phyloP scores from a whole-genome alignment of 164 flowering plant species.

The Santalum album region DNA sequence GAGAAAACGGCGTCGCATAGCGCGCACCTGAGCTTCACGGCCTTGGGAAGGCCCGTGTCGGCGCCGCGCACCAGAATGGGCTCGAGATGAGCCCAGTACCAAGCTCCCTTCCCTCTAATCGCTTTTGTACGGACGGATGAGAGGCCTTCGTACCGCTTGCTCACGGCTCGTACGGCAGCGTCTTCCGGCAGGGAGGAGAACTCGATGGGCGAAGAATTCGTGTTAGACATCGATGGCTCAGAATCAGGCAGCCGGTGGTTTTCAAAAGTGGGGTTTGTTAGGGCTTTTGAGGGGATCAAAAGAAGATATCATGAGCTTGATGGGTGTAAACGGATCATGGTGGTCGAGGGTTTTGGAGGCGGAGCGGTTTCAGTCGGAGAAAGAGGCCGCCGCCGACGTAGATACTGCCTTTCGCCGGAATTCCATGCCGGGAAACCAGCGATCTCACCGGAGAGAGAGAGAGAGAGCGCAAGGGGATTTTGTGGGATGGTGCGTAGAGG shows the following conservation, averaged over 20 bases:
- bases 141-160: constrained; percentile 49
- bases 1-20: constrained; percentile 45
- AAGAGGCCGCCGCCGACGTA: neutral
- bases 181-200: constrained; percentile 12
- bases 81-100: constrained; percentile 58
- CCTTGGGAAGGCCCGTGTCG: constrained; percentile 41
- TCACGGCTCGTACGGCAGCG: constrained; percentile 19
- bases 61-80: constrained; percentile 36
- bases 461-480: neutral
- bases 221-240: constrained; percentile 12
- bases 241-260: too few relatives aligned
- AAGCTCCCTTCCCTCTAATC: constrained; percentile 60
- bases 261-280: too few relatives aligned
- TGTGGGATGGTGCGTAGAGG: too few relatives aligned
- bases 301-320: too few relatives aligned
- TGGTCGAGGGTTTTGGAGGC: too few relatives aligned
- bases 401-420: neutral
- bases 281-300: too few relatives aligned
- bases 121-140: constrained; percentile 45
- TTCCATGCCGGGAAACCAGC: constrained; percentile 8
- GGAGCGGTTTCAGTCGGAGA: constrained; percentile 7
- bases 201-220: constrained; percentile 15
- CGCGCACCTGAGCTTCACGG: constrained; percentile 44
- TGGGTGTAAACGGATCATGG: too few relatives aligned
- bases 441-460: too few relatives aligned